phyloP scores from a whole-genome alignment of 148 eudicot species.

The Chenopodium album region DNA sequence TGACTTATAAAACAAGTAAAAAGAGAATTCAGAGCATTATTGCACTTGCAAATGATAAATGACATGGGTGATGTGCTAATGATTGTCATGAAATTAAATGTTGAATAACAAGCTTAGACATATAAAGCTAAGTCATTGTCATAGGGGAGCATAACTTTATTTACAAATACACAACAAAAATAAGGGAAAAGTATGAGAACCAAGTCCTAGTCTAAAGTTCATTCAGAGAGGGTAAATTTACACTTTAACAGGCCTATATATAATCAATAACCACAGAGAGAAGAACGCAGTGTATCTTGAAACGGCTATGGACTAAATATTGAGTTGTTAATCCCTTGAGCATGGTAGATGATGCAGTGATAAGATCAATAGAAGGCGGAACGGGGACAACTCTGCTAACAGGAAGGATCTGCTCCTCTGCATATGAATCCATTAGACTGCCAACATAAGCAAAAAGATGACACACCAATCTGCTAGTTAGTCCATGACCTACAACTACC shows the following conservation, averaged over 20 bases:
- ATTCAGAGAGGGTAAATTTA: not conserved
- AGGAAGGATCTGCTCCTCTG: constrained; percentile 88
- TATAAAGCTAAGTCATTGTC: not conserved
- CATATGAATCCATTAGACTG: constrained; percentile 69
- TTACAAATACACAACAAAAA: not conserved
- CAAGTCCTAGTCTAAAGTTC: not conserved
- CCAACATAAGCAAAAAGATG: constrained; percentile 81
- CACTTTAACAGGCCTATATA: not conserved
- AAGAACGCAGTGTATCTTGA: constrained; percentile 41
- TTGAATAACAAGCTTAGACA: not conserved
- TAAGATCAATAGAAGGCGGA: constrained; percentile 39
- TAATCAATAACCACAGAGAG: not conserved
- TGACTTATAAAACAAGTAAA: not conserved
- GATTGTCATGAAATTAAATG: not conserved
- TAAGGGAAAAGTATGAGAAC: not conserved
- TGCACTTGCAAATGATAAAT: not conserved
- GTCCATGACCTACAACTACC: constrained; percentile 76
- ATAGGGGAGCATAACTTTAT: not conserved
- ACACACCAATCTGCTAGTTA: constrained; percentile 66
- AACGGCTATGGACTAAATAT: constrained; percentile 54
- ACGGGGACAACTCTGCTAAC: constrained; percentile 69
- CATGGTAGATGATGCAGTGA: constrained; percentile 53
- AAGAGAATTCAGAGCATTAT: not conserved
- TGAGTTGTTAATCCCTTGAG: constrained; percentile 81
- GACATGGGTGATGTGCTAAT: not conserved